Percentiles rank a stretch among this genome's conserved stretches.
phyloP scores from a whole-genome alignment of 495 filamentous ascomycete species.

The Penicillium waksmanii region DNA sequence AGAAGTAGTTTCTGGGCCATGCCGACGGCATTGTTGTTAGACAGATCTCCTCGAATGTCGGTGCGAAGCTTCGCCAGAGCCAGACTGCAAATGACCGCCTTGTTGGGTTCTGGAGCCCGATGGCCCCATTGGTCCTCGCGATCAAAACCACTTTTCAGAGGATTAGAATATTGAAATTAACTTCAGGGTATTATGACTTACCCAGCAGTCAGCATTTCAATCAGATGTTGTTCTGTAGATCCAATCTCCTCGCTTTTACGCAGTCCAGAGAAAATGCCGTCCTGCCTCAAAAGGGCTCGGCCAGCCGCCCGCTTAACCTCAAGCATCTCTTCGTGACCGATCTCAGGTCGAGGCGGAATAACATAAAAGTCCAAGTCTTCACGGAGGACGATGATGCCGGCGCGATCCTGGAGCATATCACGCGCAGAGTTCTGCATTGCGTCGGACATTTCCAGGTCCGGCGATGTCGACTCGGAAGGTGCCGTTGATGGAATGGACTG shows the following conservation, averaged over 20 bases:
- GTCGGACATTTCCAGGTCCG: constrained; percentile 68
- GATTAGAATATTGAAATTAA: constrained; percentile 11
- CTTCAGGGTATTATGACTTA: constrained; percentile 47
- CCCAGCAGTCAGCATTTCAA: constrained; percentile 99
- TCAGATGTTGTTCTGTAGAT: constrained; percentile 96
- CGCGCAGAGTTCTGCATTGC: constrained; percentile 68
- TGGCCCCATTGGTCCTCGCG: constrained; percentile 95
- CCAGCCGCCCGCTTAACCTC: constrained; percentile 95
- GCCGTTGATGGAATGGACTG: constrained; percentile 83
- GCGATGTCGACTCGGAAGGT: constrained; percentile 61
- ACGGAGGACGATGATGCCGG: constrained; percentile 94
- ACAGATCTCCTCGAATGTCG: constrained; percentile 80
- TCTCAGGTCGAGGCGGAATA: constrained; percentile 86
- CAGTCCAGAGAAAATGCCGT: constrained; percentile 94
- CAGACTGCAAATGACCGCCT: constrained; percentile 96
- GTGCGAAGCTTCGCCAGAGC: constrained; percentile 91
- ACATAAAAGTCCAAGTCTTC: constrained; percentile 98
- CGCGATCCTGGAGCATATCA: constrained; percentile 83
- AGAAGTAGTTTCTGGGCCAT: constrained; percentile 99
- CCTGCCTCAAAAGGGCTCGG: constrained; percentile 80
- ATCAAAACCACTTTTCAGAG: constrained; percentile 78
- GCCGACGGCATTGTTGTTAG: constrained; percentile 81
- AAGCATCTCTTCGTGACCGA: constrained; percentile 89
- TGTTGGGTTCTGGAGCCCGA: constrained; percentile 92
- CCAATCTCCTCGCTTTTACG: constrained; percentile 93